phyloP scores from a whole-genome alignment of 148 eudicot species.

The Pouteria glomerata region DNA sequence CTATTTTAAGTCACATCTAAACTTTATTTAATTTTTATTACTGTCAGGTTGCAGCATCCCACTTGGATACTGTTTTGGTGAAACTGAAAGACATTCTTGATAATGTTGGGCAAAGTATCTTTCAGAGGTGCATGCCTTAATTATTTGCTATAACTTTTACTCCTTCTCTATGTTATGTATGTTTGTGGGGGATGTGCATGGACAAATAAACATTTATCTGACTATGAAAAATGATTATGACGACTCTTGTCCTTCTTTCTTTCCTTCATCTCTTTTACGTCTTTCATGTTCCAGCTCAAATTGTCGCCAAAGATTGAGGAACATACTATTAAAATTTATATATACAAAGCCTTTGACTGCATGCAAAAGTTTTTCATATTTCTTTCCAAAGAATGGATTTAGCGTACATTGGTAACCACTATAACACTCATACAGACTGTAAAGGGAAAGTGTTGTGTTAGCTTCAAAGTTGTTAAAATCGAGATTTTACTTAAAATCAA shows the following conservation, averaged over 20 bases:
- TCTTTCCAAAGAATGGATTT: not conserved
- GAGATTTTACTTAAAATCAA: too few relatives aligned
- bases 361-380: not conserved
- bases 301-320: not conserved
- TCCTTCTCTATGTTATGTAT: not conserved
- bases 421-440: not conserved
- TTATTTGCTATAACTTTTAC: not conserved
- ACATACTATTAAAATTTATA: not conserved
- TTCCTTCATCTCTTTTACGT: not conserved
- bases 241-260: not conserved
- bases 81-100: constrained; percentile 86
- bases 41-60: constrained; percentile 87
- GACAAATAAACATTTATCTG: not conserved
- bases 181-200: not conserved
- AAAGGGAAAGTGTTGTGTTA: not conserved
- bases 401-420: not conserved
- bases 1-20: constrained; percentile 4
- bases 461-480: too few relatives aligned
- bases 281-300: not conserved
- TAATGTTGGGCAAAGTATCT: constrained; percentile 73
- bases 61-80: constrained; percentile 93
- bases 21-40: constrained; percentile 5
- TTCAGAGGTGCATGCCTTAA: constrained; percentile 57
- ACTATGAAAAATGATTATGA: not conserved
- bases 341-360: not conserved